These are phyloP conservation scores for Magnolia sinica DNA, from an alignment of 164 flowering plant species.

Conservation along the genomic window DNA sequence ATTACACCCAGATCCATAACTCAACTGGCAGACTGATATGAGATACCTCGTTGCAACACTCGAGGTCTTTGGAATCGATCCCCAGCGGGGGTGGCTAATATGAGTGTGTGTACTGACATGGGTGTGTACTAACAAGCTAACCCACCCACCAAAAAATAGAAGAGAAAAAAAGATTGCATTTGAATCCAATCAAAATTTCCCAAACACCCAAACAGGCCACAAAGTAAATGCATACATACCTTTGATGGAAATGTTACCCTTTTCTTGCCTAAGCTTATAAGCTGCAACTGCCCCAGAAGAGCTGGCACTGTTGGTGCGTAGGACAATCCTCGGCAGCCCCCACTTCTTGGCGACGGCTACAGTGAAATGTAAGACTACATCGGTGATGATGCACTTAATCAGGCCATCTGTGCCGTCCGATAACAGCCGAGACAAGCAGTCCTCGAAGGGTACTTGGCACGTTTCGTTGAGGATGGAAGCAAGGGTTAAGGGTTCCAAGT, in stretches of 20 bases:
- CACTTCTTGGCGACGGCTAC: conserved; percentile 22
- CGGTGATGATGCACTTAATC: conserved; percentile 27
- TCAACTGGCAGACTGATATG: too few species aligned
- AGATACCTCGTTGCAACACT: too few species aligned
- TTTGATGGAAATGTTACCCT: neutral
- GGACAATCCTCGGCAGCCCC: conserved; percentile 27
- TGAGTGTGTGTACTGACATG: too few species aligned
- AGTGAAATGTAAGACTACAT: conserved; percentile 23
- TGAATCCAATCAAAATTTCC: too few species aligned
- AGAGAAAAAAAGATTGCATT: too few species aligned
- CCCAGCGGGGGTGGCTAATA: too few species aligned
- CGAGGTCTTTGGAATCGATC: too few species aligned
- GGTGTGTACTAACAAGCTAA: too few species aligned
- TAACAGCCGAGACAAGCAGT: conserved; percentile 18
- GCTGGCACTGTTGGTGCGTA: conserved; percentile 21
- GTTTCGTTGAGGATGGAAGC: conserved; percentile 19
- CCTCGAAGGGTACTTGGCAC: conserved; percentile 21
- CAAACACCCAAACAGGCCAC: too few species aligned
- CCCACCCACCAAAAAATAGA: too few species aligned
- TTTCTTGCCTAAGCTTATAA: neutral
- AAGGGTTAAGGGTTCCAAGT: conserved; percentile 3
- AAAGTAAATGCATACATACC: neutral
- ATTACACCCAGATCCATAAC: too few species aligned
- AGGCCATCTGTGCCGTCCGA: neutral
- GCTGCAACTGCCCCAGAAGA: neutral